Percentiles rank a stretch among this genome's conserved stretches.
Conservation (phyloP, 1,284 basidiomycete genomes). For the Malassezia yamatoensis region DNA sequence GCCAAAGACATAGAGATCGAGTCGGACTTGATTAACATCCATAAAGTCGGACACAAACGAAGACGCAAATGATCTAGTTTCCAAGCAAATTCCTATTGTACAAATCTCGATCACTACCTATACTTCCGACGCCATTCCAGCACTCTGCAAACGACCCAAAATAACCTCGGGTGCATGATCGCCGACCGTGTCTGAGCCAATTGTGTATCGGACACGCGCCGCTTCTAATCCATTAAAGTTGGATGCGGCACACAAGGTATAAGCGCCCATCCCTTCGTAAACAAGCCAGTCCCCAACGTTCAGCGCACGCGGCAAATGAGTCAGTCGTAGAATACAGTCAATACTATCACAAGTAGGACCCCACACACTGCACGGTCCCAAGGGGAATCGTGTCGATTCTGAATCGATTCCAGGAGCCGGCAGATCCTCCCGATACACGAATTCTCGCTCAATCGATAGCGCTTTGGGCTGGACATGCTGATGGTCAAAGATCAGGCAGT, state of each 20-base stretch:
- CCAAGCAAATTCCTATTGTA: neutral
- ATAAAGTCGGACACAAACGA: slow-evolving; percentile 44
- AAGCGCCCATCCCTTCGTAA: slow-evolving; percentile 85
- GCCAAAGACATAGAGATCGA: slow-evolving; percentile 46
- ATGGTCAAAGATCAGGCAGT: slow-evolving; percentile 90
- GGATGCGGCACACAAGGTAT: slow-evolving; percentile 80
- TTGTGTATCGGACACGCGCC: slow-evolving; percentile 49
- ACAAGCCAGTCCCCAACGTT: slow-evolving; percentile 73
- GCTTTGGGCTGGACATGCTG: slow-evolving; percentile 75
- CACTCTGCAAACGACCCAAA: slow-evolving; percentile 1
- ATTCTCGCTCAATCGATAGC: slow-evolving; percentile 51
- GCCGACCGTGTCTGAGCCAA: slow-evolving; percentile 32
- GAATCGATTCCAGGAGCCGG: slow-evolving; percentile 26
- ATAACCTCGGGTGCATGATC: slow-evolving; percentile 11
- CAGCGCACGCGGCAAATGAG: slow-evolving; percentile 32
- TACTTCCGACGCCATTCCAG: neutral
- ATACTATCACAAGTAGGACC: slow-evolving; percentile 79
- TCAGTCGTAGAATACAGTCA: slow-evolving; percentile 53
- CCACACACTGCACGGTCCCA: slow-evolving; percentile 53
- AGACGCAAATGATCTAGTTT: slow-evolving; percentile 11
- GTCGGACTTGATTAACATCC: slow-evolving; percentile 44
- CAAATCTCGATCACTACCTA: neutral
- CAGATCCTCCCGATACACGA: slow-evolving; percentile 46
- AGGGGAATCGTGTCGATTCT: slow-evolving; percentile 8
- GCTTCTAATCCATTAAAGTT: slow-evolving; percentile 64